These are phyloP conservation scores for Verticillium tricorpus DNA, from an alignment of 2,329 filamentous ascomycete species.

Conservation along the genomic window DNA sequence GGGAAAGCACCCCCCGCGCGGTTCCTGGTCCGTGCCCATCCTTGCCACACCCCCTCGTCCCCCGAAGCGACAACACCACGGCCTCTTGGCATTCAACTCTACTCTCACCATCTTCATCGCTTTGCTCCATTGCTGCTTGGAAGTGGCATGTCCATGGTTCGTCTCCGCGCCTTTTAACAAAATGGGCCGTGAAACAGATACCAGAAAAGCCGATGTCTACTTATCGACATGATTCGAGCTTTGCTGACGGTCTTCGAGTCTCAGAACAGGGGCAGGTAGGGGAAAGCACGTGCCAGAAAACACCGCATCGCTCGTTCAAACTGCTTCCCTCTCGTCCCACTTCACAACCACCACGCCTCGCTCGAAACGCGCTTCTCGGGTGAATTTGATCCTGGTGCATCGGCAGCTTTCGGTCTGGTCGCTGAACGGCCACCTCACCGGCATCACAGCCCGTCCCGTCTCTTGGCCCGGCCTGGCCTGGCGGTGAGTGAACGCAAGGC, in stretches of 20 bases:
- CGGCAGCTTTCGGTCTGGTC: neutral
- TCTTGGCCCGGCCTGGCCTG: neutral
- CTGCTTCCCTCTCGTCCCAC: neutral
- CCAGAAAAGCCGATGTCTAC: neutral
- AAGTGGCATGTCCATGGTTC: neutral
- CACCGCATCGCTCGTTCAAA: constrained; percentile 1
- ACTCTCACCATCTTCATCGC: neutral
- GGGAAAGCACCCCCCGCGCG: neutral
- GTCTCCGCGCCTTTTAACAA: neutral
- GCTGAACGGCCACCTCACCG: neutral
- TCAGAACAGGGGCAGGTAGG: neutral
- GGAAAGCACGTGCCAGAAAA: constrained; percentile 4
- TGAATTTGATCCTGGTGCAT: neutral
- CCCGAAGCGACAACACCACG: neutral
- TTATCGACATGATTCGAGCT: neutral
- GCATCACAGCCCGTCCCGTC: neutral
- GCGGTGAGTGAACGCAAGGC: neutral
- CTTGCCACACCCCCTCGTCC: neutral
- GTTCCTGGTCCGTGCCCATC: neutral
- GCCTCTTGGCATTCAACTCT: neutral
- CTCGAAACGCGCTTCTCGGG: neutral
- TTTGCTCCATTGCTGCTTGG: neutral
- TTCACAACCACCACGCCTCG: neutral
- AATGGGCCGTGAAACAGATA: neutral
- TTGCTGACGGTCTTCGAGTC: neutral